Percentiles rank a stretch among this genome's conserved stretches.
Conservation (phyloP, 2,329 filamentous ascomycete species). For the Pyrenophora tritici-repentis region DNA sequence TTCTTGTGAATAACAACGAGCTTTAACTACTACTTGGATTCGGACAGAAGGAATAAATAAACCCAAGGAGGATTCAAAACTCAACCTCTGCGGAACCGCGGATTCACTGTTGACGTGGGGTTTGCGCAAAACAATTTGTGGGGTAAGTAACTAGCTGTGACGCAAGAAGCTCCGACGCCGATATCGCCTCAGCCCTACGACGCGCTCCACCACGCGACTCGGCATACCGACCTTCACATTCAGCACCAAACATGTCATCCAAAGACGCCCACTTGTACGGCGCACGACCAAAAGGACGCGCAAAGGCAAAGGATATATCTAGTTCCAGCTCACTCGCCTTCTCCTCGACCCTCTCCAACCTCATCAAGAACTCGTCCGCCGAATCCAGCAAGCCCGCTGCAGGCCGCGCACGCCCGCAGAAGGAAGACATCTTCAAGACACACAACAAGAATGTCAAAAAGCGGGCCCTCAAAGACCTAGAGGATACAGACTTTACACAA, state of each 20-base stretch:
- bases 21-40: background rate
- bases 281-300: conserved; percentile 64
- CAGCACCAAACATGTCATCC: conserved; percentile 30
- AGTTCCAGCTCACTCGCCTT: conserved; percentile 79
- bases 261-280: conserved; percentile 77
- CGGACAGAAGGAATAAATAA: background rate
- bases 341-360: conserved; percentile 81
- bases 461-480: conserved; percentile 65
- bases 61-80: background rate
- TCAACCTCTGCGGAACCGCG: conserved; percentile 14
- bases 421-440: conserved; percentile 70
- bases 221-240: background rate
- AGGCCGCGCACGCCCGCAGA: conserved; percentile 62
- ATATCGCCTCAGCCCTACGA: conserved; percentile 29
- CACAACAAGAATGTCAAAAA: conserved; percentile 68
- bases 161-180: conserved; percentile 29
- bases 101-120: conserved; percentile 20
- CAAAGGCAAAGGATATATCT: conserved; percentile 65
- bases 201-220: conserved; percentile 14
- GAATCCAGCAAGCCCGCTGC: conserved; percentile 50
- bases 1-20: background rate
- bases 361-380: conserved; percentile 64
- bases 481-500: conserved; percentile 62
- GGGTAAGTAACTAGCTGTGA: conserved; percentile 25
- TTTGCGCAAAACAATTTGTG: conserved; percentile 25